Base-by-base conservation (phyloP, 306 rosid genomes). In the Castanea mollissima region DNA sequence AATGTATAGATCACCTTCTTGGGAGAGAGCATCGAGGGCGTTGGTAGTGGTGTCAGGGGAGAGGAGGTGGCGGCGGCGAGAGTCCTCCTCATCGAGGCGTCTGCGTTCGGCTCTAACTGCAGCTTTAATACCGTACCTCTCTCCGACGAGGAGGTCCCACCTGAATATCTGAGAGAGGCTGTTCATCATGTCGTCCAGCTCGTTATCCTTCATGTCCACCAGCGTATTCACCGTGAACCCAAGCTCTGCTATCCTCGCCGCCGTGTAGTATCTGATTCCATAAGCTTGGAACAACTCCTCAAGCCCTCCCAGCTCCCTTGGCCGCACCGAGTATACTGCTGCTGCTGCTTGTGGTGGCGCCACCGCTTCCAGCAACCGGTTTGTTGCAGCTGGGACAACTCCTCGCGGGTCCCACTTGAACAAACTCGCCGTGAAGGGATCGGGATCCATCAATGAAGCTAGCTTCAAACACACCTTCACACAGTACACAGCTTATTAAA, bases 141-240 rank as follows among this genome's bases (percentile, higher is more conserved):
- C 99, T 0, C 99, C 99, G 5, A 93, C 96, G 46, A 93, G 94
- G 19, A 95, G 93, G 27, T 95, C 97, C 97, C 97, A 90, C 0
- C 94, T 87, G 57, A 93, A 95, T 60, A 90, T 86, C 78, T 91
- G 99, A 6, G 88, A 90, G 12, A 93, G 80, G 83, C 97, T 91
- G 87, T 77, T 93, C 97, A 95, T 95, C 99, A 95, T 95, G 25
- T 95, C 99, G 62, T 95, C 99, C 8, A 95, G 87, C 82, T 95
- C 99, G 13, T 85, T 93, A n/a, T 95, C 99, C 67, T 85, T 93
- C 99, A 95, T 90, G 79, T 89, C 82, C 44, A 93, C 71, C 18
- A 95, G 91, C 13, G 98, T 95, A 59, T 88, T 90, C 55, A 89
- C 94, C 2, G 99, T 95, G 88, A 95, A 93, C 0, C 99, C 99